Base-by-base conservation (phyloP, 139 green algal species). In the Closterium sp. region DNA sequence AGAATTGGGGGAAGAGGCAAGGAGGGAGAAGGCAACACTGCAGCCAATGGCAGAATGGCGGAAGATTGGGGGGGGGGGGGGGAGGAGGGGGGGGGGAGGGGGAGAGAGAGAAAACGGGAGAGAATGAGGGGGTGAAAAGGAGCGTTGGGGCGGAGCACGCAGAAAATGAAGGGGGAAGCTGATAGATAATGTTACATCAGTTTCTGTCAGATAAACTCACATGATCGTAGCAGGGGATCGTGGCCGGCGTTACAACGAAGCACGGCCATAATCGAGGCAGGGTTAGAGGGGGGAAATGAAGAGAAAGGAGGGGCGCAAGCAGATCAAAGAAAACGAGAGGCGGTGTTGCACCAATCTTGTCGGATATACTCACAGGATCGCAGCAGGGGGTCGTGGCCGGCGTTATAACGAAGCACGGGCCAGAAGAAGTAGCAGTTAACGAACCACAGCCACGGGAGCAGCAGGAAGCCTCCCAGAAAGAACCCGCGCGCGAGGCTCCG, bases 361-460 rank as follows among this genome's bases (percentile, higher is more conserved):
- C n/a, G 4, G n/a, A 28, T 86, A 28, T 4, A 21, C 28, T 34
- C 9, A 88, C 28, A 30, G 85, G 29, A 88, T 31, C 85, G 45
- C 45, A 70, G 45, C 45, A 88, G 86, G 31, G 86, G 31, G 13
- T 32, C 86, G 86, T 88, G 31, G 31, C 86, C 86, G 31, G 86
- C 89, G n/a, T 91, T 31, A 62, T 90, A 90, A 31, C 89, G 89
- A 31, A 89, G 89, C 28, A 92, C 90, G 21, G 90, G 90, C 84
- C 90, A 89, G 30, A 92, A 92, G 29, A 87, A 91, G 86, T 90
- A 90, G 86, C 90, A 93, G 34, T 93, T 93, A 27, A 93, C 90
- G 29, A 93, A 85, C 90, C 90, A 93, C 42, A 93, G 85, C 42
- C 85, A 90, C 2, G 90, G 90, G 0, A 93, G 85, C 85, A 31